Conservation (phyloP, 805 yeast species). For the Clavispora santaluciae region DNA sequence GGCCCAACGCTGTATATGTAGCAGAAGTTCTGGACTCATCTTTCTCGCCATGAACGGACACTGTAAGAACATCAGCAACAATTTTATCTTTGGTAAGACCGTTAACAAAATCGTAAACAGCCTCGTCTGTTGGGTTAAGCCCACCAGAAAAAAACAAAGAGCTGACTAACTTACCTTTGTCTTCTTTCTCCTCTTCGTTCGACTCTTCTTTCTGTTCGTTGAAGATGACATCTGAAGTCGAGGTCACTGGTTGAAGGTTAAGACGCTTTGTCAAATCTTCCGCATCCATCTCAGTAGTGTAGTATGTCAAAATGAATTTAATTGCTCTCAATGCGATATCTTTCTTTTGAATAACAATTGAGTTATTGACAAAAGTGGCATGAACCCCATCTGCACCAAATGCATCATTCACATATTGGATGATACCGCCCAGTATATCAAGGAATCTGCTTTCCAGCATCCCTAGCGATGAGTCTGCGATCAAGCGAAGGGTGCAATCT, state of each 20-base stretch:
- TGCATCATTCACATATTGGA: slow-evolving; percentile 77
- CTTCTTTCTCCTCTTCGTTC: background rate
- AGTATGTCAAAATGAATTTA: slow-evolving; percentile 42
- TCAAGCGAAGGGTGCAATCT: slow-evolving; percentile 72
- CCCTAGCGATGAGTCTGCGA: slow-evolving; percentile 64
- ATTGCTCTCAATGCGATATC: slow-evolving; percentile 55
- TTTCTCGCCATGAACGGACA: slow-evolving; percentile 45
- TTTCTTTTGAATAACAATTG: slow-evolving; percentile 67
- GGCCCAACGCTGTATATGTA: slow-evolving; percentile 58
- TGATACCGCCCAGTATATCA: slow-evolving; percentile 74
- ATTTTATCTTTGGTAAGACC: slow-evolving; percentile 30
- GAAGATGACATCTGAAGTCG: slow-evolving; percentile 7
- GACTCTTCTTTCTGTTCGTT: slow-evolving; percentile 1
- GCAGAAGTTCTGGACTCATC: slow-evolving; percentile 52
- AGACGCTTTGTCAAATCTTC: slow-evolving; percentile 21
- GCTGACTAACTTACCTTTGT: slow-evolving; percentile 20
- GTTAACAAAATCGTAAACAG: slow-evolving; percentile 52
- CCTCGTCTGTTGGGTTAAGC: slow-evolving; percentile 64
- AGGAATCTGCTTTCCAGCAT: slow-evolving; percentile 58
- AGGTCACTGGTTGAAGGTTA: slow-evolving; percentile 18
- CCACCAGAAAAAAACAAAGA: slow-evolving; percentile 61
- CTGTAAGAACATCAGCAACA: slow-evolving; percentile 49
- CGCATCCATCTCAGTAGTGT: slow-evolving; percentile 17
- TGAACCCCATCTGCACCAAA: slow-evolving; percentile 53
- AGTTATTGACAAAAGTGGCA: slow-evolving; percentile 67